Evolutionary conservation across 2,329 filamentous ascomycete genomes (phyloP), one percentile per base, ranked within the genome.

Genomic region (Alternaria atra): DNA sequence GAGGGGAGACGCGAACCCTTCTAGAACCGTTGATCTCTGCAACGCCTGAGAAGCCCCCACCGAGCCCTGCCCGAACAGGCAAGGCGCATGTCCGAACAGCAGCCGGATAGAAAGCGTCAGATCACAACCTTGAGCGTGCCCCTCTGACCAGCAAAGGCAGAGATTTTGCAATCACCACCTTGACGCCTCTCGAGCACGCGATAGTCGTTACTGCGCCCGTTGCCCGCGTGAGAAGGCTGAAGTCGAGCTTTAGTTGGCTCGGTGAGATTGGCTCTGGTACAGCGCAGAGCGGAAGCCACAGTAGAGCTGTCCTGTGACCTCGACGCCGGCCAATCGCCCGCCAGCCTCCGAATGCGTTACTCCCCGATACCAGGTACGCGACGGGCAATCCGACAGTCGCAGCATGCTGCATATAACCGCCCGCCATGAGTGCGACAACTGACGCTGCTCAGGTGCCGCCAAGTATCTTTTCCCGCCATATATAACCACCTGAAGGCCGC

Each of bases 291-390:
- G 37, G 25, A 47, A 50, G 46, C 46, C 46, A 50, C 32, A 51
- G 32, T 12, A 39, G 13, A 39, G 47, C 27, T 42, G 60, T 63
- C 61, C 64, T 66, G 68, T 66, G 68, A 70, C 61, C 55, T 48
- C 29, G 51, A 47, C 35, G 39, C 47, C 57, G 55, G 58, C 68
- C 65, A 67, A 68, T 71, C 64, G 64, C 58, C 58, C 55, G 55
- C 58, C 61, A 55, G 42, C 47, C 44, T 68, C 74, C 73, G 73
- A 59, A 76, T 77, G 74, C 72, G 69, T 73, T 69, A 58, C 50
- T 71, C 58, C 43, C 60, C 53, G 48, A 60, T 51, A 61, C 70
- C 61, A 73, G 73, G 71, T 76, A 75, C 69, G 60, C 55, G 43
- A 54, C 55, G 39, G 44, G 48, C 40, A 61, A 44, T 51, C 52